Evolutionary conservation across 139 green algal genomes (phyloP).

Genomic region (Closterium sp.): DNA sequence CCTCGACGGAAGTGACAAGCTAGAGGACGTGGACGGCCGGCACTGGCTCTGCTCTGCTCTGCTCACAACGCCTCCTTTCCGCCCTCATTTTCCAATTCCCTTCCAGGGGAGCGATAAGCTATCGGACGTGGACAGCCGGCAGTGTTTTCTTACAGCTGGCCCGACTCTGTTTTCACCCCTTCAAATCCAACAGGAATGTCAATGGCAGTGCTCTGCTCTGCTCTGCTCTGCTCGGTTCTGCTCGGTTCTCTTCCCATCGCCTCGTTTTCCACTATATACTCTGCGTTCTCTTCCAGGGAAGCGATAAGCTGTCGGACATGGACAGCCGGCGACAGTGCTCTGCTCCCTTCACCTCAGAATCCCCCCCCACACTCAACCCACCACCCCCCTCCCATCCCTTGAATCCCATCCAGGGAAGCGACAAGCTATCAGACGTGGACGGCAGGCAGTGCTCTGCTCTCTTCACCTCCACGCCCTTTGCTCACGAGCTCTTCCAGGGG

Average conservation of each 20-base stretch:
- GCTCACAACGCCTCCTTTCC: neutral
- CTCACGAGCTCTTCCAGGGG: neutral
- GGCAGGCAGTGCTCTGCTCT: neutral
- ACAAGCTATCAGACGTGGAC: neutral
- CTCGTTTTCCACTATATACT: neutral
- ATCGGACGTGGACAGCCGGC: no score
- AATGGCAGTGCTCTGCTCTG: neutral
- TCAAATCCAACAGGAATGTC: no score
- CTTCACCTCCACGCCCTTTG: neutral
- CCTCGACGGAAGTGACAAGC: no score
- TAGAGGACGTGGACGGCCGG: no score
- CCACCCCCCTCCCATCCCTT: no score
- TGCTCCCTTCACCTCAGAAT: neutral
- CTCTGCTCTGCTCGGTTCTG: no score
- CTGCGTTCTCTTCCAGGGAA: neutral
- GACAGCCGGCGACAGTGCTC: neutral
- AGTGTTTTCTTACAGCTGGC: no score
- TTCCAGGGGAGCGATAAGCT: no score
- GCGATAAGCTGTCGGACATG: neutral
- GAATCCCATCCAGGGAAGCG: neutral
- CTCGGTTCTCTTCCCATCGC: neutral
- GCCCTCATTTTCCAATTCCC: neutral
- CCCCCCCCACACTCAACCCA: no score
- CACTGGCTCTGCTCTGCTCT: no score
- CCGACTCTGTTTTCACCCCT: no score